Evolutionary conservation across 331 rosid genomes (phyloP).

Genomic region (Cucumis variabilis): DNA sequence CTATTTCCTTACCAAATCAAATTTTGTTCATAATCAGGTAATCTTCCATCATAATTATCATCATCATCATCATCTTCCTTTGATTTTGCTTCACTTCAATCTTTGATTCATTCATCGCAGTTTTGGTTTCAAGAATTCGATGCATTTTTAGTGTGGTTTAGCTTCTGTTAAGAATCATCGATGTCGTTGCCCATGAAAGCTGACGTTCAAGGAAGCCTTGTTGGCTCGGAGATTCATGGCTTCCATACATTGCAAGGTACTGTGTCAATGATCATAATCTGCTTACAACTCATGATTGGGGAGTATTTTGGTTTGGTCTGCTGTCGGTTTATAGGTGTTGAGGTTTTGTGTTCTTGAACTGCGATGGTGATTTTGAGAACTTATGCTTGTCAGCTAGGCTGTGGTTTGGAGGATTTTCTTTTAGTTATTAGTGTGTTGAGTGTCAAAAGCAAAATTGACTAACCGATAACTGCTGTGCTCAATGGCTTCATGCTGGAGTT

Average conservation of each 20-base stretch:
- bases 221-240: constrained; percentile 88
- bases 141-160: constrained; percentile 24
- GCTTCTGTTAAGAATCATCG: constrained; percentile 31
- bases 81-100: background rate
- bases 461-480: background rate
- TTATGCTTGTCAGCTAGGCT: background rate
- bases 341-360: background rate
- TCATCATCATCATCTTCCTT: background rate
- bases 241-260: constrained; percentile 87
- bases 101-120: background rate
- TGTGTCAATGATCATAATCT: background rate
- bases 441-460: background rate
- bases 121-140: background rate
- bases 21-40: constrained; percentile 10
- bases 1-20: background rate
- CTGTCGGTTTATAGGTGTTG: background rate
- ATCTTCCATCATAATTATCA: background rate
- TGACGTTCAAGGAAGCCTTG: constrained; percentile 49
- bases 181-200: constrained; percentile 52
- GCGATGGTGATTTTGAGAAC: background rate
- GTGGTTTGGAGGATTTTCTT: background rate
- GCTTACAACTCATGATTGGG: background rate
- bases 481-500: background rate
- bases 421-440: background rate
- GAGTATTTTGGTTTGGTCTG: background rate